These are phyloP conservation scores for Linum tenue DNA, from an alignment of 345 rosid genomes.

Conservation along the genomic window DNA sequence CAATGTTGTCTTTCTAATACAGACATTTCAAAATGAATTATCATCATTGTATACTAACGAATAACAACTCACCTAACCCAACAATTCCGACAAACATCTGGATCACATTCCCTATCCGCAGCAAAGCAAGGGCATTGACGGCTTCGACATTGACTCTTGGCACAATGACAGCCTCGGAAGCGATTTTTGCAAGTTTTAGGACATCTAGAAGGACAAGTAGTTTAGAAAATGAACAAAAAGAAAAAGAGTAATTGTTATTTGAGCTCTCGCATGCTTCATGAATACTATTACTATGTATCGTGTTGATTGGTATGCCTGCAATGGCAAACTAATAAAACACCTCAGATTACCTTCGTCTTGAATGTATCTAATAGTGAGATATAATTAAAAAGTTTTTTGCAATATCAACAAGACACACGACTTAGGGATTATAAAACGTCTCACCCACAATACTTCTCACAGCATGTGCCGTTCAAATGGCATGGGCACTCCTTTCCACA, in stretches of 20 bases:
- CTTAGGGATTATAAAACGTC: conserved; percentile 12
- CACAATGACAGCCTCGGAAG: conserved; percentile 99
- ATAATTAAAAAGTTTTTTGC: no score
- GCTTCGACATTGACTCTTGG: conserved; percentile 98
- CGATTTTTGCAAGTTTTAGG: conserved; percentile 95
- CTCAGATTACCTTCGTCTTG: no score
- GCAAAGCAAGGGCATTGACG: conserved; percentile 99
- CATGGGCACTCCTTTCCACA: conserved; percentile 94
- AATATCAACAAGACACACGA: no score
- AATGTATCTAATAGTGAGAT: no score
- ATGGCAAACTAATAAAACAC: background rate
- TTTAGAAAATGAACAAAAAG: background rate
- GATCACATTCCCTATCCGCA: conserved; percentile 99
- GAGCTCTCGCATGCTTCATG: conserved; percentile 12
- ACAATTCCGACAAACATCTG: conserved; percentile 98
- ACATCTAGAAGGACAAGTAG: conserved; percentile 36
- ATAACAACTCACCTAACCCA: conserved; percentile 42
- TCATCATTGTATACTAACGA: no score
- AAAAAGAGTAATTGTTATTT: conserved; percentile 11
- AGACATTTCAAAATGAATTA: no score
- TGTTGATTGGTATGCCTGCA: background rate
- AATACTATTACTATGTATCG: background rate
- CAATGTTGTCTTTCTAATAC: no score
- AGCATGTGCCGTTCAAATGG: conserved; percentile 89
- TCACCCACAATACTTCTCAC: conserved; percentile 99